Evolutionary conservation across 2,329 filamentous ascomycete species (phyloP).

Genomic region (Falciphora oryzae): DNA sequence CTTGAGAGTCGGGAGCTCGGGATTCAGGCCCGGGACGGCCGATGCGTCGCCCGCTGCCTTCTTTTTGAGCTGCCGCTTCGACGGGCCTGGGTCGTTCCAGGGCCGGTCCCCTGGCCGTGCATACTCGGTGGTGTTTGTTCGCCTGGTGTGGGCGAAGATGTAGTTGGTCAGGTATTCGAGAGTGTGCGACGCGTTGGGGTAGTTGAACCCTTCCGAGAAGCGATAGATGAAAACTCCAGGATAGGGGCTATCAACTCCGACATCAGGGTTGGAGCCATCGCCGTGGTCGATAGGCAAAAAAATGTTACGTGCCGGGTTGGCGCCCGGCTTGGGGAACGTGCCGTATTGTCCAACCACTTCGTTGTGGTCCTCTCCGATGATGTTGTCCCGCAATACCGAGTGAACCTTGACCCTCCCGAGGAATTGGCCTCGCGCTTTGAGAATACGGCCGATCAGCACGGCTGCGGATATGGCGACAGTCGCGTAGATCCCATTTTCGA

Average conservation of each 20-base stretch:
- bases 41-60: conserved; percentile 17
- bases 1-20: conserved; percentile 27
- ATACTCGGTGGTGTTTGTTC: conserved; percentile 66
- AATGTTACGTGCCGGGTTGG: conserved; percentile 58
- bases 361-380: conserved; percentile 55
- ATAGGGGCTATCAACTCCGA: conserved; percentile 74
- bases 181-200: conserved; percentile 86
- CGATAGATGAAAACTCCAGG: conserved; percentile 95
- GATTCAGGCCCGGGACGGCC: conserved; percentile 16
- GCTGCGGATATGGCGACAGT: conserved; percentile 74
- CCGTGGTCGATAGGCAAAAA: conserved; percentile 81
- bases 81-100: conserved; percentile 89
- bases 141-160: conserved; percentile 66
- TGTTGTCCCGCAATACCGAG: conserved; percentile 72
- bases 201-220: conserved; percentile 92
- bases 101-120: conserved; percentile 68
- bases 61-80: conserved; percentile 33
- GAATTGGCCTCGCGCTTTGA: conserved; percentile 78
- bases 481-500: conserved; percentile 89
- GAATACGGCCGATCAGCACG: conserved; percentile 74
- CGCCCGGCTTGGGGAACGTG: conserved; percentile 42
- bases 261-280: conserved; percentile 85
- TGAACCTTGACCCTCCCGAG: conserved; percentile 79
- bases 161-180: conserved; percentile 69
- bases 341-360: conserved; percentile 48